Evolutionary conservation across 345 rosid species (phyloP).

Genomic region (Anacardium occidentale): DNA sequence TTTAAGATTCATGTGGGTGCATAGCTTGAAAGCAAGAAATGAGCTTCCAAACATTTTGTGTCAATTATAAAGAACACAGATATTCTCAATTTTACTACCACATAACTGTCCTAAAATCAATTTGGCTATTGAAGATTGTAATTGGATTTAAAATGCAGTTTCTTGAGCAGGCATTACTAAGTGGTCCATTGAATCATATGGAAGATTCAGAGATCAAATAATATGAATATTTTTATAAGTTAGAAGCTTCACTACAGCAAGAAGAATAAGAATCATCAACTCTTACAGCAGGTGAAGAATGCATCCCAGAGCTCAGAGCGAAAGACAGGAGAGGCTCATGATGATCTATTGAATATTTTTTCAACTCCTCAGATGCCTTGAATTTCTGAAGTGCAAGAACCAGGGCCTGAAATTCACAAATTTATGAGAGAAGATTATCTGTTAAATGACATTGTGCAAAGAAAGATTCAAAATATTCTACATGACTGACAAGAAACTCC

Average conservation of each 20-base stretch:
- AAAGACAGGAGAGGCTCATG: conserved; percentile 61
- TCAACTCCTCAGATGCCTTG: conserved; percentile 47
- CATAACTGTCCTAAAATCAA: not conserved
- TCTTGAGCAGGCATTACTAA: not conserved
- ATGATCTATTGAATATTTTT: conserved; percentile 48
- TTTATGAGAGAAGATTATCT: not conserved
- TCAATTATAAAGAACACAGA: not conserved
- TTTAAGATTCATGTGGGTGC: not conserved
- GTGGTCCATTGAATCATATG: not conserved
- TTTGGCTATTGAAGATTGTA: not conserved
- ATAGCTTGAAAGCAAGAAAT: not conserved
- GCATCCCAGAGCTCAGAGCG: conserved; percentile 56
- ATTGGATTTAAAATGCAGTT: not conserved
- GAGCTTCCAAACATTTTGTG: not conserved
- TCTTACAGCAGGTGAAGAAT: conserved; percentile 75
- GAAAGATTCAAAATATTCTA: not conserved
- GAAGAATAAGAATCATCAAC: conserved; percentile 3
- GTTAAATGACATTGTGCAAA: not conserved
- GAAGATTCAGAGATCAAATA: conserved; percentile 1
- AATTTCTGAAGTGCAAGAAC: conserved; percentile 55
- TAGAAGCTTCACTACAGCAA: not conserved
- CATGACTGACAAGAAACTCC: not conserved
- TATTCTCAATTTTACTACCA: not conserved
- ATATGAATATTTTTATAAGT: not conserved
- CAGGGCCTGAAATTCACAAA: conserved; percentile 45